Base-by-base conservation (phyloP, 305 asterid species). In the Fraxinus greggii region DNA sequence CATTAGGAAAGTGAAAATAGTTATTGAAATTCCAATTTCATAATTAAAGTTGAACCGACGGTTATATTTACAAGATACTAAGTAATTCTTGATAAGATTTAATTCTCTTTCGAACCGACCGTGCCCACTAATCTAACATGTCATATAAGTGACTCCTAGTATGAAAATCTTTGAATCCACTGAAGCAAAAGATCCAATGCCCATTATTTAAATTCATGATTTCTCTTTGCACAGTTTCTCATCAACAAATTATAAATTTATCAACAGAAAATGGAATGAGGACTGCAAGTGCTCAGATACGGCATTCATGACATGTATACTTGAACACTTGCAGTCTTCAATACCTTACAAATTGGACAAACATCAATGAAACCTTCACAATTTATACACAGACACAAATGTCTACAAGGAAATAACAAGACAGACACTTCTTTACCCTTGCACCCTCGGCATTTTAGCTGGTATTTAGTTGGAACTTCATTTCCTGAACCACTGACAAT, bases 331-430 rank as follows among this genome's bases (percentile, higher is more conserved):
- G 93, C 88, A 74, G 91, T 90, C 89, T 91, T 92, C 91, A 87
- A 85, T 81, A 85, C 90, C 90, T 88, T 92, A 86, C 97, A 92
- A 0, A 91, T 80, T n/a, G 97, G 97, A 86, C 97, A 92, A 74
- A 83, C 69, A n/a, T 87, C 86, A 33, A 87, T 77, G 79, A 90
- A 81, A 40, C 89, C 89, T 81, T 90, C 95, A 24, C 97, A 92
- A 77, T 89, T 91, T 74, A 78, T 79, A 78, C 97, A 91, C 77
- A 91, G 85, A 76, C 97, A 91, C 89, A 92, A 82, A 81, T 92
- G 97, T 78, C 97, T 82, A 82, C 97, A 93, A 32, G 97, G 96
- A 85, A 93, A 82, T 42, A 93, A 78, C 86, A 93, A 85, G 26
- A 87, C 85, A 0, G 88, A 85, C 1, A 81, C 93, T 78, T 89